These are phyloP conservation scores for Lachnellula arida DNA, from an alignment of 2,329 filamentous ascomycete species.

Conservation along the genomic window DNA sequence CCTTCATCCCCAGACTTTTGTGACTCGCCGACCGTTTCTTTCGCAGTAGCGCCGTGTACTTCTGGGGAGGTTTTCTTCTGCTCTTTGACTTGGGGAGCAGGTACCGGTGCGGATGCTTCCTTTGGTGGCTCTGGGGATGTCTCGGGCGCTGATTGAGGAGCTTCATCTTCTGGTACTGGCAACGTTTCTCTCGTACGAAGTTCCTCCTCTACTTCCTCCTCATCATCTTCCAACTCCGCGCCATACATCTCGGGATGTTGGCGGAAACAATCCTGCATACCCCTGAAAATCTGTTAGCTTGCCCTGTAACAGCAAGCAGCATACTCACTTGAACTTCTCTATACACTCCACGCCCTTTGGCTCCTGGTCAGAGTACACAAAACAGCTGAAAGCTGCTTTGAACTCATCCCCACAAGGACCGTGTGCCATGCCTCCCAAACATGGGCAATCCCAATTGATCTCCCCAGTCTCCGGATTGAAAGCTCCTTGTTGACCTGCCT, in stretches of 20 bases:
- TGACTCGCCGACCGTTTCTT: slow-evolving; percentile 18
- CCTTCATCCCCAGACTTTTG: slow-evolving; percentile 33
- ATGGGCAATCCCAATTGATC: slow-evolving; percentile 99
- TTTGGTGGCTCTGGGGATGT: not conserved
- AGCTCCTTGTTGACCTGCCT: slow-evolving; percentile 81
- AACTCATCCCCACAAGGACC: slow-evolving; percentile 96
- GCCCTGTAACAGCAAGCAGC: not conserved
- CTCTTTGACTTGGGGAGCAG: not conserved
- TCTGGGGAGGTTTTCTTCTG: slow-evolving; percentile 14
- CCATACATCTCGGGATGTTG: slow-evolving; percentile 91
- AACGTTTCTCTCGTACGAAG: slow-evolving; percentile 23
- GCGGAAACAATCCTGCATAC: slow-evolving; percentile 97
- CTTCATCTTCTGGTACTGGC: slow-evolving; percentile 5
- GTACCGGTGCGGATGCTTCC: not conserved
- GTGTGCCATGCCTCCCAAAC: slow-evolving; percentile 92
- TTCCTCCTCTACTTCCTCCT: slow-evolving; percentile 46
- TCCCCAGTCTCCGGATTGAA: slow-evolving; percentile 98
- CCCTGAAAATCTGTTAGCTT: slow-evolving; percentile 48
- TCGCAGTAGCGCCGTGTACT: slow-evolving; percentile 27
- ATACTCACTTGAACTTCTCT: slow-evolving; percentile 85
- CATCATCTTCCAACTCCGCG: slow-evolving; percentile 76
- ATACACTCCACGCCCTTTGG: slow-evolving; percentile 98
- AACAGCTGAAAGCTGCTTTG: slow-evolving; percentile 94
- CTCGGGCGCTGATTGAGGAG: slow-evolving; percentile 2
- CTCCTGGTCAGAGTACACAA: slow-evolving; percentile 91